Conservation (phyloP, 140 eudicot species). For the Artemisia princeps region DNA sequence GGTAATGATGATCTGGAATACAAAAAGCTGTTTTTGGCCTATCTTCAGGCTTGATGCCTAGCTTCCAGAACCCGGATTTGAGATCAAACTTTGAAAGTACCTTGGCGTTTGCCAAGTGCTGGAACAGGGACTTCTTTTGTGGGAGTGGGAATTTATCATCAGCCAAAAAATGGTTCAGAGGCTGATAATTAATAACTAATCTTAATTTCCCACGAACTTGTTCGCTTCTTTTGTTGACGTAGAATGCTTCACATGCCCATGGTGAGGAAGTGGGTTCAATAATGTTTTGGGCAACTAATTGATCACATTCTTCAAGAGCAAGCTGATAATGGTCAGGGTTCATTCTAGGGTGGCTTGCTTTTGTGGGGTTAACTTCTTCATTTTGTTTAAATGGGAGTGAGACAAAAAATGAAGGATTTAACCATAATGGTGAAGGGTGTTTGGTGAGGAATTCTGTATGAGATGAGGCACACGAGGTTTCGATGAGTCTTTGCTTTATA, state of each 20-base stretch:
- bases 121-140: no score
- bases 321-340: background rate
- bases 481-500: background rate
- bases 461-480: background rate
- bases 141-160: background rate
- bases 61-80: no score
- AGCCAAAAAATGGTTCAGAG: constrained; percentile 1
- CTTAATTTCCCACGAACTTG: background rate
- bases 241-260: constrained; percentile 21
- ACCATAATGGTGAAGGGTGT: background rate
- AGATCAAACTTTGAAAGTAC: no score
- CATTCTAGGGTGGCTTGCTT: background rate
- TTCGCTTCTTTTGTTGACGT: constrained; percentile 1
- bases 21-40: no score
- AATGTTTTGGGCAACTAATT: background rate
- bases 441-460: background rate
- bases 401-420: background rate
- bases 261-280: background rate
- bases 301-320: background rate
- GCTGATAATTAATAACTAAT: constrained; percentile 1
- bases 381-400: background rate
- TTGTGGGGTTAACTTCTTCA: constrained; percentile 4
- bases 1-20: no score
- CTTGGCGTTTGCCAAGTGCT: no score
- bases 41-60: no score